Conservation (phyloP, 2,329 filamentous ascomycete genomes). For the Elsinoe arachidis region DNA sequence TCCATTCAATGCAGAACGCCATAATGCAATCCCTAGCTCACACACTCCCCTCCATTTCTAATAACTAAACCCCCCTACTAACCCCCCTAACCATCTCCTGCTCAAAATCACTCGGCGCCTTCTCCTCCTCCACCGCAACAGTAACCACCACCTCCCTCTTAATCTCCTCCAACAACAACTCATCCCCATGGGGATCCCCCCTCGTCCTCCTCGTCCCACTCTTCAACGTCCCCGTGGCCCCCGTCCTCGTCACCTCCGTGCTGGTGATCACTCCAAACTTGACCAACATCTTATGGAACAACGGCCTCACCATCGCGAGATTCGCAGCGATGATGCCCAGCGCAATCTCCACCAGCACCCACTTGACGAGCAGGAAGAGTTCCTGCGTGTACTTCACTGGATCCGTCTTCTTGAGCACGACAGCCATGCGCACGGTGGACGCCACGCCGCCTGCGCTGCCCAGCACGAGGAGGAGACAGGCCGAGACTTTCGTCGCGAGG, state of each 20-base stretch:
- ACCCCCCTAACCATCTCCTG: neutral
- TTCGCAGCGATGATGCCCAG: conserved; percentile 29
- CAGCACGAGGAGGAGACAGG: conserved; percentile 4
- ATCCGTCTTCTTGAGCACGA: conserved; percentile 1
- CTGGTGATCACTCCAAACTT: neutral
- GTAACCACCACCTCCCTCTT: conserved; percentile 7
- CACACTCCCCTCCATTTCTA: neutral
- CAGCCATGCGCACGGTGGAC: neutral
- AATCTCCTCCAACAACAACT: neutral
- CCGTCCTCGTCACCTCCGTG: neutral
- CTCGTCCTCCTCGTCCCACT: neutral
- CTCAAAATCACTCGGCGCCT: neutral
- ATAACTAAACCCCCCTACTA: neutral
- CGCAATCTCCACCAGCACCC: conserved; percentile 27
- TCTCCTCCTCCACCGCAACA: neutral
- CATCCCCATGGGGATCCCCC: neutral
- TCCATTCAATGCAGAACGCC: neutral
- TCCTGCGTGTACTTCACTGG: conserved; percentile 23
- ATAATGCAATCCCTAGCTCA: neutral
- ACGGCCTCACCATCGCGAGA: conserved; percentile 27
- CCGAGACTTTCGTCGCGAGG: conserved; percentile 5
- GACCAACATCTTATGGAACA: conserved; percentile 19
- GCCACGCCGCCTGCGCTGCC: conserved; percentile 6
- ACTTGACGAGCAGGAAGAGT: conserved; percentile 21
- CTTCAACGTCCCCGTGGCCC: neutral